Evolutionary conservation across 257 asterid genomes (phyloP), one percentile per base, ranked within the genome.

Genomic region (Petunia axillaris): DNA sequence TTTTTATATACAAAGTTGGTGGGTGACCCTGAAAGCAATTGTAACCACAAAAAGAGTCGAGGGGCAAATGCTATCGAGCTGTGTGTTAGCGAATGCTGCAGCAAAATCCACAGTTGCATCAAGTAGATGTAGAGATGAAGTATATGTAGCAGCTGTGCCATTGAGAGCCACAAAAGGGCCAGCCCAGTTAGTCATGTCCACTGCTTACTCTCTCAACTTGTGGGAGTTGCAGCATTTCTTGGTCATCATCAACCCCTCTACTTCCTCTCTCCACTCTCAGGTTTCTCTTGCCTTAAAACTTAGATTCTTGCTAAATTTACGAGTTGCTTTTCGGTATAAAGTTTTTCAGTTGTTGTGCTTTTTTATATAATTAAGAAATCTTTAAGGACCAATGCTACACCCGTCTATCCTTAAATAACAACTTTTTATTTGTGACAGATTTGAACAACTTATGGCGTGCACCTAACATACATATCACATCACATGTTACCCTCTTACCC

Each of bases 191-290:
- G 75, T 91, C 50, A 82, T 90, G 82, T 90, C 97, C 68, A 40
- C 96, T 2, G 87, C 89, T 14, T 88, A 88, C 87, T 89, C 97
- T 64, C 88, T 93, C 78, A 85, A 86, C 82, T 59, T 87, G 16
- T 85, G 89, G 85, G 82, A 89, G 80, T 84, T 92, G 63, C 93
- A 90, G 71, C 97, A 94, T 86, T 94, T 87, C 89, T 87, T 93
- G 90, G 96, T 93, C 89, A 87, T 94, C 64, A 82, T 90, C 86
- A 91, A 87, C 38, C 84, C 90, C 77, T 40, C 81, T 10, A 75
- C 87, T 2, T 80, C 83, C 6, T 75, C 78, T 60, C 70, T 7
- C 10, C 9, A 75, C 37, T 77, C 75, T 67, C 83, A 84, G 89
- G 89, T 86, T 52, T 16, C 9, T 40, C 25, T 76, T 7, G 10